phyloP scores from a whole-genome alignment of 2,329 filamentous ascomycete species.

The Penicillium sp. region DNA sequence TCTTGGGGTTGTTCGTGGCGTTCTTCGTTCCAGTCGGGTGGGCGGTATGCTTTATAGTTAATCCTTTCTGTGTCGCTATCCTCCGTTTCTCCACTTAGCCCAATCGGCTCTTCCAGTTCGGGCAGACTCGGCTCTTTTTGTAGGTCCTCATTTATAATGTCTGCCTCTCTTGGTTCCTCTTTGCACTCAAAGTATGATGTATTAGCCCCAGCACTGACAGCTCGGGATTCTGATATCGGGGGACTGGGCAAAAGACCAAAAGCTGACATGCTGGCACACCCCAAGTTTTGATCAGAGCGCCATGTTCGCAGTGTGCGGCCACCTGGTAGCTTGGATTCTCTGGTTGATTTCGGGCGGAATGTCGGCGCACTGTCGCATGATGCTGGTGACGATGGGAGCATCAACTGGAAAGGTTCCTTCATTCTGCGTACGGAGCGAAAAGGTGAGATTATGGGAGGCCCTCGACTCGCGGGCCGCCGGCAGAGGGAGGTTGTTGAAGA shows the following conservation, averaged over 20 bases:
- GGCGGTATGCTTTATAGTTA: constrained; percentile 18
- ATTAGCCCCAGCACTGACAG: constrained; percentile 27
- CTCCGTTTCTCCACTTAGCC: not conserved
- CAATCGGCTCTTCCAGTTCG: not conserved
- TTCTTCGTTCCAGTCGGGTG: constrained; percentile 13
- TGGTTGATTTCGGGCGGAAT: constrained; percentile 19
- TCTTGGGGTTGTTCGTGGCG: not conserved
- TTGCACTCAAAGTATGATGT: constrained; percentile 28
- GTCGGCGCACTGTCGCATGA: constrained; percentile 25
- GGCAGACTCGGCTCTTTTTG: not conserved
- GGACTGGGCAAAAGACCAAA: constrained; percentile 41
- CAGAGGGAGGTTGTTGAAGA: constrained; percentile 27
- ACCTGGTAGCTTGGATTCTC: constrained; percentile 17
- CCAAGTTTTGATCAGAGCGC: constrained; percentile 39
- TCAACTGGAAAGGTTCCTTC: constrained; percentile 42
- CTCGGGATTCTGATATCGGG: constrained; percentile 36
- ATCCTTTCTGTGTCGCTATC: constrained; percentile 1
- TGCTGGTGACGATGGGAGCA: constrained; percentile 35
- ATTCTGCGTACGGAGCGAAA: constrained; percentile 42
- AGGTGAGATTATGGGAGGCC: constrained; percentile 32
- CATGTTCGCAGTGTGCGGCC: constrained; percentile 35
- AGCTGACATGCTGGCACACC: constrained; percentile 29
- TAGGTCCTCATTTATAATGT: not conserved
- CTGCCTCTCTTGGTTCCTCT: not conserved
- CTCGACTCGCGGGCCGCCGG: constrained; percentile 29